Evolutionary conservation across 1,139 yeast species (phyloP), one percentile per base, ranked within the genome.

Genomic region (Diutina sp.): DNA sequence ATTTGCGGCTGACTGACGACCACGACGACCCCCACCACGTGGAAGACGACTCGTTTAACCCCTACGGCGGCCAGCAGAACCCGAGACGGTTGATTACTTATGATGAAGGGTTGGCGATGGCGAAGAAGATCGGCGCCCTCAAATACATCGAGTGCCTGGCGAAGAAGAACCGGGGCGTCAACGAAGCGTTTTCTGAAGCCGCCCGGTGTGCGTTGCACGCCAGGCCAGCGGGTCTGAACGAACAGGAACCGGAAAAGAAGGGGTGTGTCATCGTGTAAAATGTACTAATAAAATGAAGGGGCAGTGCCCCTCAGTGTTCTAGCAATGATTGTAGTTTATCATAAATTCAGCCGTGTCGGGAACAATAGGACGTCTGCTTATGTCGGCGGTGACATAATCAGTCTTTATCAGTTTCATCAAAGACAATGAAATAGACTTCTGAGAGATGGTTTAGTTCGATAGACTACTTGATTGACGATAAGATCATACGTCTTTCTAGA

Each of bases 141-240:
- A 80, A 95, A 64, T 89, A 89, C 67, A 76, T 90, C 67, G 98
- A 91, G 69, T 91, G 97, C 72, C 87, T 96, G 41, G 97, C 98
- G 12, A 90, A 90, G 73, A 85, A 86, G 69, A 90, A 90, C 70
- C 80, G 95, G 67, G 98, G 98, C 61, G 98, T 91, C 35, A 90
- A 93, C 66, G 98, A 91, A 71, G 97, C 97, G 5, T 91, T 91
- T 68, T 89, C 97, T 1, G 97, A 91, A 70, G 97, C 97, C 54
- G 97, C 97, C 9, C 82, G 98, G 70, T 90, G 96, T 68, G 98
- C 97, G 5, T 78, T 93, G 64, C 86, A 89, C 62, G 96, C 96
- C 16, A 88, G 84, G 66, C 90, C 96, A 56, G 88, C 85, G 67
- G 93, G 93, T 57, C 85, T 87, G 53, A 73, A 75, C 60, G 83